Evolutionary conservation across 495 filamentous ascomycete genomes (phyloP), one percentile per base, ranked within the genome.

Genomic region (Xylaria sp.): DNA sequence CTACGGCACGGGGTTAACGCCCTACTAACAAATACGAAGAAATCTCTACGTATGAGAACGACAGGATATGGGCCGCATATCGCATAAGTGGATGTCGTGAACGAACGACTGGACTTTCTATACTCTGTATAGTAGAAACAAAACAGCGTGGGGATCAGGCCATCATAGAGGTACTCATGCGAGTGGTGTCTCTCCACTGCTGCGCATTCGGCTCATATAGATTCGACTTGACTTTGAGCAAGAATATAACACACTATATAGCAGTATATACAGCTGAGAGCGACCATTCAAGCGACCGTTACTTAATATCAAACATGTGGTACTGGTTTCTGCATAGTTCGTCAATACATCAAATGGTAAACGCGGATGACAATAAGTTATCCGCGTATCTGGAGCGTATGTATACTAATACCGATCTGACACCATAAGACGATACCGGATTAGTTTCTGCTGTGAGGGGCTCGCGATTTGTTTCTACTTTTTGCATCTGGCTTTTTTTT

Each of bases 11-110:
- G 6, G 29, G 29, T 15, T 5, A 35, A 61, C 35, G 37, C 59
- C 37, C 59, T 43, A 26, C 11, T 8, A 26, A 35, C 57, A 59
- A 12, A 62, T 43, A 43, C 59, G 59, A 62, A 43, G 35, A 62
- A 14, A 12, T 43, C 37, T 15, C n/a, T n/a, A n/a, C n/a, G 21
- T 7, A 21, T n/a, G n/a, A 17, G 6, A 59, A 59, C 33, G 21
- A 17, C 9, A 19, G 46, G 46, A 31, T 35, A n/a, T 48, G 61
- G 43, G 19, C 24, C 40, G 15, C 3, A 31, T 48, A 24, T 19
- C 17, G 37, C 6, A 61, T 61, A 24, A 24, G 5, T 14, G 37
- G 3, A 29, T 8, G 21, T 26, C 5, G 11, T 15, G 50, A 53
- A 29, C 8, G 50, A 53, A 1, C 21, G 12, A 15, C 50, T 14